These are phyloP conservation scores for Hymenoscyphus linearis DNA, from an alignment of 2,329 filamentous ascomycete genomes.

Conservation along the genomic window DNA sequence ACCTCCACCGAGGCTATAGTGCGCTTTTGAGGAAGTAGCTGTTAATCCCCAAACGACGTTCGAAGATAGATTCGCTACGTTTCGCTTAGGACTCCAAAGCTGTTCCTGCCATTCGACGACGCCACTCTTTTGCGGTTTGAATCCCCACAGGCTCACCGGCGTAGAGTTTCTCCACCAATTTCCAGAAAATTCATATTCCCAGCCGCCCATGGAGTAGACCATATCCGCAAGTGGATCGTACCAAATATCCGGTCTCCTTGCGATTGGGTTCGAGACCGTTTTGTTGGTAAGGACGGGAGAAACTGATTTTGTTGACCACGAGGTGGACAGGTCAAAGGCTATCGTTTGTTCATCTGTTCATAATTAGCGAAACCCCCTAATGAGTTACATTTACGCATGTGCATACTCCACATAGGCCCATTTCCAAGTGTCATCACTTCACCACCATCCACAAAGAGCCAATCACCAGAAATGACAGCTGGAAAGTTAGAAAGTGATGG, in stretches of 20 bases:
- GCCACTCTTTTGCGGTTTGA: not conserved
- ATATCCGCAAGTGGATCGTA: slow-evolving; percentile 8
- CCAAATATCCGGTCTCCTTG: slow-evolving; percentile 8
- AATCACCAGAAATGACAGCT: not conserved
- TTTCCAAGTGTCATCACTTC: not conserved
- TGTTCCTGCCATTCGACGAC: not conserved
- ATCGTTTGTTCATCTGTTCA: slow-evolving; percentile 8
- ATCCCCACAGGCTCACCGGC: not conserved
- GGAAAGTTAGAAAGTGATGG: not conserved
- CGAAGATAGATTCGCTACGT: not conserved
- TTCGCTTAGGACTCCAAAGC: not conserved
- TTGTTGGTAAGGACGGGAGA: not conserved
- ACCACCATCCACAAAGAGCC: slow-evolving; percentile 3
- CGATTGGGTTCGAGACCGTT: not conserved
- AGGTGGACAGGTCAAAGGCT: slow-evolving; percentile 10
- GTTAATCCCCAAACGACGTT: not conserved
- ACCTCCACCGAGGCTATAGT: not conserved
- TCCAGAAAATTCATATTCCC: slow-evolving; percentile 1
- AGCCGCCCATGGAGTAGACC: slow-evolving; percentile 11
- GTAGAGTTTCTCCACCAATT: not conserved
- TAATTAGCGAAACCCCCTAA: not conserved
- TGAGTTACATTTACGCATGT: not conserved
- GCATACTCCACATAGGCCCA: not conserved
- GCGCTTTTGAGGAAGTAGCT: not conserved
- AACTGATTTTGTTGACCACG: slow-evolving; percentile 6